Percentiles rank a stretch among this genome's conserved stretches.
Evolutionary conservation across 2,329 filamentous ascomycete species (phyloP).

Genomic region (Sarocladium oryzae): DNA sequence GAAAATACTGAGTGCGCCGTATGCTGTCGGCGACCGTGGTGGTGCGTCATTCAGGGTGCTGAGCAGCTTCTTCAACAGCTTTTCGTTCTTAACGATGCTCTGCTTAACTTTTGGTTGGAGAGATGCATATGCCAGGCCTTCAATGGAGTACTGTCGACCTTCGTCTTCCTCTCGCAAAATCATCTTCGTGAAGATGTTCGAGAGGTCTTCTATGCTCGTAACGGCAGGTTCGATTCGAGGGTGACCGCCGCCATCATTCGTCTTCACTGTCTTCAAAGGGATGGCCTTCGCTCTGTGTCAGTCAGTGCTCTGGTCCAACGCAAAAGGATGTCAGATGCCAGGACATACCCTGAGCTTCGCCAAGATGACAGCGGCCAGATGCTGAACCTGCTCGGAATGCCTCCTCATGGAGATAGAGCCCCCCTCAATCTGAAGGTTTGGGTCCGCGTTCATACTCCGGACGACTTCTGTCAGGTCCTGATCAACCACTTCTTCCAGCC

Average conservation of each 20-base stretch:
- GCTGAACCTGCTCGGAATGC: constrained; percentile 56
- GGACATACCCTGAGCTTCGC: constrained; percentile 58
- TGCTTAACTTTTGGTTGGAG: constrained; percentile 83
- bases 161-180: constrained; percentile 52
- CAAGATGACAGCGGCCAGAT: constrained; percentile 66
- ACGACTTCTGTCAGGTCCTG: constrained; percentile 56
- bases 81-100: constrained; percentile 60
- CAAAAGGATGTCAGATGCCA: neutral
- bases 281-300: constrained; percentile 50
- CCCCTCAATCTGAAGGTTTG: constrained; percentile 50
- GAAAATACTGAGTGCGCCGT: constrained; percentile 80
- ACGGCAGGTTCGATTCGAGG: constrained; percentile 44
- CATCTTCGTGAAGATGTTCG: constrained; percentile 59
- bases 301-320: constrained; percentile 26
- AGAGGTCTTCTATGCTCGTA: constrained; percentile 60
- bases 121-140: constrained; percentile 88
- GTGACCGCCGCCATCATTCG: constrained; percentile 32
- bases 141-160: constrained; percentile 65
- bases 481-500: constrained; percentile 78
- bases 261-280: constrained; percentile 32
- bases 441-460: constrained; percentile 43
- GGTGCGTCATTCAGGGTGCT: constrained; percentile 51
- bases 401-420: constrained; percentile 54
- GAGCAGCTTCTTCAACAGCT: constrained; percentile 65
- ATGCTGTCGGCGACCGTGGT: constrained; percentile 65